phyloP scores from a whole-genome alignment of 768 basidiomycete genomes.

The Lyophyllum atratum region DNA sequence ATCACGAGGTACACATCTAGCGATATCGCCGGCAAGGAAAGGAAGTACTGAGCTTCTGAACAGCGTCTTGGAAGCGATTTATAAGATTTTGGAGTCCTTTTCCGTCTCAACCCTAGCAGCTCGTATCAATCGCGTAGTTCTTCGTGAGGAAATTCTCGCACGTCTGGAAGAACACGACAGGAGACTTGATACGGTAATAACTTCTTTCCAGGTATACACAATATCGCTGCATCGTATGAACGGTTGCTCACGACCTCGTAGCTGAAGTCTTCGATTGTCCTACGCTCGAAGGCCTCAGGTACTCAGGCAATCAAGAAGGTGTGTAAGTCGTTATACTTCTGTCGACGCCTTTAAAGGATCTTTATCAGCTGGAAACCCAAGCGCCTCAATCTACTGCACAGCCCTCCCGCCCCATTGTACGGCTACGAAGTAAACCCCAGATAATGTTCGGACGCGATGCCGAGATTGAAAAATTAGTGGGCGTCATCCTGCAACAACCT shows the following conservation, averaged over 20 bases:
- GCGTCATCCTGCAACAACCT: constrained; percentile 7
- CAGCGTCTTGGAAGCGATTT: constrained; percentile 24
- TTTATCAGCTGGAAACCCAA: not conserved
- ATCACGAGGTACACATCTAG: not conserved
- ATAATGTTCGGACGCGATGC: constrained; percentile 25
- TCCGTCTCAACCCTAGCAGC: constrained; percentile 12
- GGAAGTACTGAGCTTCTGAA: constrained; percentile 15
- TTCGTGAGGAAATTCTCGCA: constrained; percentile 19
- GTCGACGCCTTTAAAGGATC: not conserved
- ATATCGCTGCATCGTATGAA: not conserved
- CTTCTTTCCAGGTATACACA: constrained; percentile 24
- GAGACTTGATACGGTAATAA: constrained; percentile 27
- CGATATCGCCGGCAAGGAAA: no score
- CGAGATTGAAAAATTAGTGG: constrained; percentile 23
- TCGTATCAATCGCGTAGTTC: constrained; percentile 18
- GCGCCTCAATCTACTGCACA: not conserved
- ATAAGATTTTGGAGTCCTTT: constrained; percentile 17
- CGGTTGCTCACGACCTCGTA: not conserved
- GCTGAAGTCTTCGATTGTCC: not conserved
- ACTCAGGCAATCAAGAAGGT: not conserved
- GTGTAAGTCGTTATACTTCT: not conserved
- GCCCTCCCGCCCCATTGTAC: not conserved
- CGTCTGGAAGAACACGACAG: constrained; percentile 25
- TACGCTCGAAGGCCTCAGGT: not conserved
- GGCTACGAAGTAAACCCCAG: constrained; percentile 21